Conservation (phyloP, 2,329 filamentous ascomycete genomes). For the Metarhizium album region DNA sequence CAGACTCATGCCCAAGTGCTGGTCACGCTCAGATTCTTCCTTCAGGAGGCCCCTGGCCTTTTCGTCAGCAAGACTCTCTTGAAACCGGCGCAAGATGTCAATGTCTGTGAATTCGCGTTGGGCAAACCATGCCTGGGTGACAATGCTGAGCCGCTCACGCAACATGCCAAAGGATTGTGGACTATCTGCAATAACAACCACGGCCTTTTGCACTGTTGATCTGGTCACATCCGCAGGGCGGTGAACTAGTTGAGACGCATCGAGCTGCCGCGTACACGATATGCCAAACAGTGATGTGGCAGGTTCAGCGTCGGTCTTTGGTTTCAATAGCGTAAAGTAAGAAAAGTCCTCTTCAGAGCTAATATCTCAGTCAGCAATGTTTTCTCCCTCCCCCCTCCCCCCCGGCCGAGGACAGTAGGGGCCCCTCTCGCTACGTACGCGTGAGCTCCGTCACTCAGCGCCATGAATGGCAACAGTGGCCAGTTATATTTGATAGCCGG, state of each 20-base stretch:
- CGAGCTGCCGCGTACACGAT: constrained; percentile 85
- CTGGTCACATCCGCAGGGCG: constrained; percentile 85
- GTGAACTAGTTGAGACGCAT: constrained; percentile 64
- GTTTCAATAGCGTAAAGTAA: constrained; percentile 83
- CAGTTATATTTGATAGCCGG: constrained; percentile 80
- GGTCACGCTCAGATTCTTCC: constrained; percentile 66
- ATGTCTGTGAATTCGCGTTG: constrained; percentile 86
- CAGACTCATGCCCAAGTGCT: constrained; percentile 80
- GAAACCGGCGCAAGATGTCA: constrained; percentile 83
- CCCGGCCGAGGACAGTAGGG: not conserved
- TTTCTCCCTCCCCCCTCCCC: too few relatives aligned
- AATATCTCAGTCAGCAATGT: not conserved
- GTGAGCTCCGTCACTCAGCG: constrained; percentile 89
- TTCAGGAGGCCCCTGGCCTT: constrained; percentile 44
- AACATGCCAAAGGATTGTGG: constrained; percentile 86
- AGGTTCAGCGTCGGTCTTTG: constrained; percentile 40
- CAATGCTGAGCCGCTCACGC: constrained; percentile 77
- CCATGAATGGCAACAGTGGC: constrained; percentile 91
- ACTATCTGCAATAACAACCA: constrained; percentile 87
- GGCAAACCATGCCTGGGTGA: constrained; percentile 93
- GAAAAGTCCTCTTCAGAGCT: constrained; percentile 93
- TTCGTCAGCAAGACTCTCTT: constrained; percentile 71
- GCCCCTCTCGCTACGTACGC: constrained; percentile 48
- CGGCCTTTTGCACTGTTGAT: constrained; percentile 94
- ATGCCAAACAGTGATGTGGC: constrained; percentile 89